These are phyloP conservation scores for Salix udensis DNA, from an alignment of 345 rosid species.

Conservation along the genomic window DNA sequence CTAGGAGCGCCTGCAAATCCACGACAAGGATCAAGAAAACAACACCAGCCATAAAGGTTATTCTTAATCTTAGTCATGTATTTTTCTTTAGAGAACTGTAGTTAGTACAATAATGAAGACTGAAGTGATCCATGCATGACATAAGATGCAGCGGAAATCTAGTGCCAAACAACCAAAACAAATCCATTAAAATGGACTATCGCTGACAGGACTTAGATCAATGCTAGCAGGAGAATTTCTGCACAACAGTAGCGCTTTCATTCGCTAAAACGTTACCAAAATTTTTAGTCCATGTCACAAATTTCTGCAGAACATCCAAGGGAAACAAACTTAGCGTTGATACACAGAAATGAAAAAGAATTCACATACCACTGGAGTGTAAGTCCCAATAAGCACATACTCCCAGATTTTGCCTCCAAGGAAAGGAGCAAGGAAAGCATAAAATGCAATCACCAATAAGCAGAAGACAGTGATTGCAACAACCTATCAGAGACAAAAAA, in stretches of 20 bases:
- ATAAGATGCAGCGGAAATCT: not conserved
- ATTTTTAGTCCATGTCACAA: not conserved
- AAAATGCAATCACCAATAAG: constrained; percentile 81
- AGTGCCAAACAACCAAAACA: not conserved
- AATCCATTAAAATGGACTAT: not conserved
- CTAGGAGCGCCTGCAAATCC: constrained; percentile 72
- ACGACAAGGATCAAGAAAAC: not conserved
- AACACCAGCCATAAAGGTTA: constrained; percentile 1
- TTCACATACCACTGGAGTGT: constrained; percentile 87
- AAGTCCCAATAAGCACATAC: constrained; percentile 56
- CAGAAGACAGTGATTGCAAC: constrained; percentile 96
- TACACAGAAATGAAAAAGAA: not conserved
- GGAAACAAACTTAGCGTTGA: not conserved
- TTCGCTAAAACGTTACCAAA: not conserved
- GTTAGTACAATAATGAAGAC: not conserved
- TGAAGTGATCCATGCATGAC: not conserved
- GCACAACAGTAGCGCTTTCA: no score
- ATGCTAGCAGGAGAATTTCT: no score
- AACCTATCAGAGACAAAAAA: constrained; percentile 48
- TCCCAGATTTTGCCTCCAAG: constrained; percentile 92
- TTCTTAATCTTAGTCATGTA: not conserved
- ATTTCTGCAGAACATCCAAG: not conserved
- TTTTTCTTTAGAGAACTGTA: not conserved
- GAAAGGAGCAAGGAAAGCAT: constrained; percentile 94
- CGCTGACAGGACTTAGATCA: no score